phyloP scores from a whole-genome alignment of 179 eudicot genomes.

The Pouteria campechiana region DNA sequence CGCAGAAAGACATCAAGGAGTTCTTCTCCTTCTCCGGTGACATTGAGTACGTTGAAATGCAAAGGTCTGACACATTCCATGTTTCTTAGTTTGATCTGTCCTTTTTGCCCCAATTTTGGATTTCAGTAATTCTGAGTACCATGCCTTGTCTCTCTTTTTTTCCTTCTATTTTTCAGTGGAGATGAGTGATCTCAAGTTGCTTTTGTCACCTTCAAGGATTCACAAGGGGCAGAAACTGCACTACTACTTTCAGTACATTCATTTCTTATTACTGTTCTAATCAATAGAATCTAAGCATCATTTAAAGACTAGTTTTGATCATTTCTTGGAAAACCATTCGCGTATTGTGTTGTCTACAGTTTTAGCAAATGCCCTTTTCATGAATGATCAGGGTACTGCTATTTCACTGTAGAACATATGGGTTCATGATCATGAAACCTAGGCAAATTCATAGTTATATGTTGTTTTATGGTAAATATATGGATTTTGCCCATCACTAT shows the following conservation, averaged over 20 bases:
- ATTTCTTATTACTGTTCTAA: background rate
- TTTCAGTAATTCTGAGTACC: background rate
- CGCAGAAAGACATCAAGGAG: constrained; percentile 69
- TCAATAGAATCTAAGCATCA: background rate
- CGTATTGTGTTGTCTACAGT: background rate
- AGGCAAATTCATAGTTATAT: too few relatives aligned
- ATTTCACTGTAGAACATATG: too few relatives aligned
- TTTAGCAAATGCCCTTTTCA: background rate
- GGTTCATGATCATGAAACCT: too few relatives aligned
- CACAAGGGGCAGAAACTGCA: constrained; percentile 88
- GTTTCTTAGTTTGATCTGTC: background rate
- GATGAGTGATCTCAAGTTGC: constrained; percentile 74
- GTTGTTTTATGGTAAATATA: too few relatives aligned
- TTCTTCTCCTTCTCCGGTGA: constrained; percentile 85
- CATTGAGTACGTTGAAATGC: constrained; percentile 52
- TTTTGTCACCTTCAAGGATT: constrained; percentile 76
- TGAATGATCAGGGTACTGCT: background rate
- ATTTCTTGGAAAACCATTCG: too few relatives aligned
- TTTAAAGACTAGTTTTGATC: background rate
- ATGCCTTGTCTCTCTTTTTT: constrained; percentile 1
- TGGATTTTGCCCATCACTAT: too few relatives aligned
- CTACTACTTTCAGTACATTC: constrained; percentile 73
- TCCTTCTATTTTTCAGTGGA: constrained; percentile 30
- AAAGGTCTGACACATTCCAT: constrained; percentile 24
- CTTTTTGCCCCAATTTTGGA: background rate